These are phyloP conservation scores for Dactylellina sp. DNA, from an alignment of 2,329 filamentous ascomycete genomes.

Conservation along the genomic window DNA sequence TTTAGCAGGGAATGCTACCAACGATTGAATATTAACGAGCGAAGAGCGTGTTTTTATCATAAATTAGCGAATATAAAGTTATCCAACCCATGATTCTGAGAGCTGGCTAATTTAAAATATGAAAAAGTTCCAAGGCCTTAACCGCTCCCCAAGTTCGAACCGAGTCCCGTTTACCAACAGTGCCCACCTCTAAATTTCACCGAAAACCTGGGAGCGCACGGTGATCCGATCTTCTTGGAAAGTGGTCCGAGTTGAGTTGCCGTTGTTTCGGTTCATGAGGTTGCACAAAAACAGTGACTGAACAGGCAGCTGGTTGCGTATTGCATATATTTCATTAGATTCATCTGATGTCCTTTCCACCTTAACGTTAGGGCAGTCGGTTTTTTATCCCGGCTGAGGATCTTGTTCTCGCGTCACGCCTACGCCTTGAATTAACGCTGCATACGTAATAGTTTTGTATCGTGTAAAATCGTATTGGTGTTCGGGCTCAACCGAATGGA, in stretches of 20 bases:
- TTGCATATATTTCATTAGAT: not conserved
- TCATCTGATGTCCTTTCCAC: not conserved
- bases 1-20: conserved; percentile 45
- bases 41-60: conserved; percentile 15
- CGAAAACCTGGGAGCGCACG: conserved; percentile 32
- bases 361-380: too few species aligned
- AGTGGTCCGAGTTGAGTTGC: not conserved
- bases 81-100: conserved; percentile 27
- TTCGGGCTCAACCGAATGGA: too few species aligned
- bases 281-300: not conserved
- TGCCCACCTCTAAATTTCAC: conserved; percentile 21
- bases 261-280: not conserved
- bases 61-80: conserved; percentile 22
- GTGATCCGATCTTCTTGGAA: conserved; percentile 2
- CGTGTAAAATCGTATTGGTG: too few species aligned
- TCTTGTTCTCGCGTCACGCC: too few species aligned
- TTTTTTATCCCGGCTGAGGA: too few species aligned
- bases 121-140: conserved; percentile 41
- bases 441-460: too few species aligned
- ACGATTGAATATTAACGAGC: conserved; percentile 39
- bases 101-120: conserved; percentile 34
- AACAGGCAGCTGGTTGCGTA: not conserved
- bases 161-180: conserved; percentile 22
- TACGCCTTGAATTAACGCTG: too few species aligned
- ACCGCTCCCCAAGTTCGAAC: conserved; percentile 29